Evolutionary conservation across 139 green algal species (phyloP).

Genomic region (Tetradesmus obliquus): DNA sequence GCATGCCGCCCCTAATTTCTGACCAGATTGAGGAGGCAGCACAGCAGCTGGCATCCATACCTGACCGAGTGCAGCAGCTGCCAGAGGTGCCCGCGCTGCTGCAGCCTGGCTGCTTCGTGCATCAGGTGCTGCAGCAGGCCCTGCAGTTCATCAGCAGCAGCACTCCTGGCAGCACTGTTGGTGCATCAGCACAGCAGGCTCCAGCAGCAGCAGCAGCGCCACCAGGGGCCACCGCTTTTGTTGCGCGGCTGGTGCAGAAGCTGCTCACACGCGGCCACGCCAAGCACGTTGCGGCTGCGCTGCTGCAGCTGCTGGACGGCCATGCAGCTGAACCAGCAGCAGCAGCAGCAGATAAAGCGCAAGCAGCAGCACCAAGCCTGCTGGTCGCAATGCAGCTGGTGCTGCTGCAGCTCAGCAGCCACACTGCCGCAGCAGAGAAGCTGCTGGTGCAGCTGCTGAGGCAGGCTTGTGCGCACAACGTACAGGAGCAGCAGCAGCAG

Average conservation of each 20-base stretch:
- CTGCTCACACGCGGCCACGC: constrained; percentile 12
- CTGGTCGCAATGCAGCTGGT: constrained; percentile 19
- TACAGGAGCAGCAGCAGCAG: not conserved
- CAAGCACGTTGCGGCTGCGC: constrained; percentile 8
- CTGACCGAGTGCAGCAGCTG: constrained; percentile 11
- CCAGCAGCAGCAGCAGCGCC: not conserved
- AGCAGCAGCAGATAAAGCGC: not conserved
- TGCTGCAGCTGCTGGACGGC: constrained; percentile 9
- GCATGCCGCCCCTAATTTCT: not conserved
- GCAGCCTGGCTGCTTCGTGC: not conserved
- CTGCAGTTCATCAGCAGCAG: constrained; percentile 45
- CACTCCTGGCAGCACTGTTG: not conserved
- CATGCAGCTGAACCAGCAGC: not conserved
- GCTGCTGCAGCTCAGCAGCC: constrained; percentile 13
- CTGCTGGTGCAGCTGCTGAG: constrained; percentile 32
- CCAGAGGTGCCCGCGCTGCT: not conserved
- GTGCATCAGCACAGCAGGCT: not conserved
- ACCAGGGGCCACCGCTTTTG: not conserved
- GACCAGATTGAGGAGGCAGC: constrained; percentile 15
- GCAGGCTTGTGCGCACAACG: not conserved
- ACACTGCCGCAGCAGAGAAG: constrained; percentile 41
- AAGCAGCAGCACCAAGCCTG: not conserved
- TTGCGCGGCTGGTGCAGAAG: constrained; percentile 35
- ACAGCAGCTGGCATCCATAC: constrained; percentile 16
- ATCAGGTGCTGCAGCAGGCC: constrained; percentile 22